Evolutionary conservation across 805 yeast genomes (phyloP).

Genomic region (Debaryomyces hansenii): DNA sequence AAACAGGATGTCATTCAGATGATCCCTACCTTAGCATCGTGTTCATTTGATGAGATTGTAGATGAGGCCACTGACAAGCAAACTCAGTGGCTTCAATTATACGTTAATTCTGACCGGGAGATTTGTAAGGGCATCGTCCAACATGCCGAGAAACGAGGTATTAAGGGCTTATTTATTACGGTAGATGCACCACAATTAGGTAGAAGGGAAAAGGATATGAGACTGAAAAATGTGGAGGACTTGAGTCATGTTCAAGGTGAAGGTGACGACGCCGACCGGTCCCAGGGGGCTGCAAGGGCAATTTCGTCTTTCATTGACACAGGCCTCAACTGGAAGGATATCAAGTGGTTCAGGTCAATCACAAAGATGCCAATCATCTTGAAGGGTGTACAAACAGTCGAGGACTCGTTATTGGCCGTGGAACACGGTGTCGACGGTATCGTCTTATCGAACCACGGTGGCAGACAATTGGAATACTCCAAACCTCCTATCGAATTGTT

Average conservation of each 20-base stretch:
- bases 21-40: slow-evolving; percentile 91
- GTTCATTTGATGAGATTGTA: slow-evolving; percentile 82
- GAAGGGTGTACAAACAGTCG: slow-evolving; percentile 69
- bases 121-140: slow-evolving; percentile 60
- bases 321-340: slow-evolving; percentile 36
- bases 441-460: slow-evolving; percentile 73
- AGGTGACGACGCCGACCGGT: slow-evolving; percentile 57
- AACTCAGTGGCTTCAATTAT: slow-evolving; percentile 85
- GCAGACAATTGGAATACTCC: slow-evolving; percentile 65
- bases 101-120: slow-evolving; percentile 76
- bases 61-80: slow-evolving; percentile 67
- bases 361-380: slow-evolving; percentile 41
- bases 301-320: slow-evolving; percentile 75
- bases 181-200: slow-evolving; percentile 94
- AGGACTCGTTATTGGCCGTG: slow-evolving; percentile 61
- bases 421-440: slow-evolving; percentile 62
- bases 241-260: slow-evolving; percentile 48
- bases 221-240: slow-evolving; percentile 55
- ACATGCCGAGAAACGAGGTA: slow-evolving; percentile 71
- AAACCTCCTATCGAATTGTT: slow-evolving; percentile 63
- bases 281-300: slow-evolving; percentile 85
- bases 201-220: slow-evolving; percentile 84
- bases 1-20: slow-evolving; percentile 72
- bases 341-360: slow-evolving; percentile 39
- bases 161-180: slow-evolving; percentile 82